A percentile compares a stretch with the other conserved stretches of the same genome.
phyloP scores from a whole-genome alignment of 805 yeast species.

The Pichia occidentalis region DNA sequence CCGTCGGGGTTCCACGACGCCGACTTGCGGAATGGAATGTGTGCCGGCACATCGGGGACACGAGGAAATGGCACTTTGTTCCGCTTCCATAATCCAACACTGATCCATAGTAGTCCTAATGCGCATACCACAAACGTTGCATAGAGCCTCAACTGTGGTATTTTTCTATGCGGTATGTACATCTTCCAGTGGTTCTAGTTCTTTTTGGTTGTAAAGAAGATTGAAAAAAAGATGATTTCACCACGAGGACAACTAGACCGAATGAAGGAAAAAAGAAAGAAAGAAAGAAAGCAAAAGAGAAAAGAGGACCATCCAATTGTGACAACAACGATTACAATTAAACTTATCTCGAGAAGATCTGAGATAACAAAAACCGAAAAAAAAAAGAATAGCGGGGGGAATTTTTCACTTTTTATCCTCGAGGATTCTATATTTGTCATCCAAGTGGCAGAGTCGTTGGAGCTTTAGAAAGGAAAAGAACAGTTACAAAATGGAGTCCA shows the following conservation, averaged over 20 bases:
- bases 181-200: slow-evolving; percentile 1
- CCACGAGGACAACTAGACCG: no score
- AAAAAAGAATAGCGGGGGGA: no score
- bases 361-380: no score
- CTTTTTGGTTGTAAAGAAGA: not conserved
- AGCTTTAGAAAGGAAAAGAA: no score
- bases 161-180: slow-evolving; percentile 11
- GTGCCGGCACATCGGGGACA: slow-evolving; percentile 23
- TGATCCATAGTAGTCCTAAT: not conserved
- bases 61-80: slow-evolving; percentile 12
- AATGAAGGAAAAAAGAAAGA: no score
- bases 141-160: not conserved
- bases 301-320: not conserved
- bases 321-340: slow-evolving; percentile 1
- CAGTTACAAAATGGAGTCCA: slow-evolving; percentile 13
- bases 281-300: not conserved
- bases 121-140: not conserved
- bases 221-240: not conserved
- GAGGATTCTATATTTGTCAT: no score
- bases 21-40: slow-evolving; percentile 24
- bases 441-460: no score
- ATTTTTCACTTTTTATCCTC: no score
- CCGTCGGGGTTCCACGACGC: slow-evolving; percentile 41
- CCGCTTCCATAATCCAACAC: not conserved
- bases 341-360: no score